Evolutionary conservation across 371 early-diverging fungal species (phyloP), one percentile per base, ranked within the genome.

Genomic region (Mucor ambiguus): DNA sequence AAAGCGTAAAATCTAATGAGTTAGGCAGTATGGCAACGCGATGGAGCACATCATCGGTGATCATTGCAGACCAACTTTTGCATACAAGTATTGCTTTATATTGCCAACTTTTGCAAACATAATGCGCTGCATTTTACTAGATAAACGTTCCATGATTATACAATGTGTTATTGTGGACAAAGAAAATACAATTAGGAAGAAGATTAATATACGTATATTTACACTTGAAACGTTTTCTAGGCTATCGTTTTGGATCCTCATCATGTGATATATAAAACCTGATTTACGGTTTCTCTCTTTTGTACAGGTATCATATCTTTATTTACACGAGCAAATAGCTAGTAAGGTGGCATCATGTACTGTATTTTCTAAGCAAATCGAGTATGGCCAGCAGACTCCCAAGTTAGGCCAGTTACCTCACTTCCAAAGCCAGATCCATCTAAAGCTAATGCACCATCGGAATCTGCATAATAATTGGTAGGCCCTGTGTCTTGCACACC

Each of bases 391-490:
- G 55, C 55, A 43, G 66, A 60, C 41, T 66, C 66, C 66, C 66
- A 66, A 30, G 7, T 24, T 10, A 60, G 20, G 3, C 61, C 61
- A 26, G 66, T 52, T 20, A 59, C 52, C 60, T 59, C 66, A 26
- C 33, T 22, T 16, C 33, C 48, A 46, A 66, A 59, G 24, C 61
- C 56, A 33, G 44, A 18, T n/a, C 66, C 66, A 38, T 66, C 61
- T 16, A 52, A 18, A 32, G 66, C 66, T 9, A 66, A 54, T 22
- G 48, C 24, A 35, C 55, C 59, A 26, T 58, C 65, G 10, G 60
- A 55, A 24, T 66, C 66, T 20, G 56, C 66, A 55, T 66, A 66
- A 33, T 66, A 66, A 56, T 66, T 66, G 10, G 43, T 60, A 32
- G 62, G 62, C 3, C 62, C 62, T 12, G 18, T 38, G 12, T 62